Evolutionary conservation across 352 stramenopile species (phyloP).

Genomic region (Globisporangium iwayamae): DNA sequence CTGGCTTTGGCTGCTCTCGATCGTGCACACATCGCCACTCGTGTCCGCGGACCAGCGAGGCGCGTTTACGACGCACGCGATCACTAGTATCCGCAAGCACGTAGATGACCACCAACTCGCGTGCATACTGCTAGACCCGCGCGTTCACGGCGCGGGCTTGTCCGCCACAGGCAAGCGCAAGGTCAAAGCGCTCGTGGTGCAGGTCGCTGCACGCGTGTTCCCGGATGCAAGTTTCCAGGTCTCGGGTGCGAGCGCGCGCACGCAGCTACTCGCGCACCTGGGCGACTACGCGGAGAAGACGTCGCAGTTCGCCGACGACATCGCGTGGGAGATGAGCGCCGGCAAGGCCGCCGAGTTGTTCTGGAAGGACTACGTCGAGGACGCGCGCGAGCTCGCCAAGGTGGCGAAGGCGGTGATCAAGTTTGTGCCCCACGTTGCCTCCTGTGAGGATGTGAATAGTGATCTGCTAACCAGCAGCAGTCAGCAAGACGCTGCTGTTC

Average conservation of each 20-base stretch:
- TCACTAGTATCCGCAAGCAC: conserved; percentile 14
- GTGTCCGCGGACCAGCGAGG: conserved; percentile 17
- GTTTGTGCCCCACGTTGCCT: conserved; percentile 16
- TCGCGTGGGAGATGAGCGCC: conserved; percentile 49
- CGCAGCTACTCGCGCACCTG: conserved; percentile 33
- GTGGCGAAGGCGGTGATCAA: conserved; percentile 33
- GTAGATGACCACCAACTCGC: conserved; percentile 36
- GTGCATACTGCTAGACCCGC: conserved; percentile 45
- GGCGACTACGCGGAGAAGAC: conserved; percentile 34
- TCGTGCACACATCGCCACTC: conserved; percentile 14
- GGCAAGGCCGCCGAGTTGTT: conserved; percentile 35
- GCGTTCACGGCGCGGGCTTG: conserved; percentile 33
- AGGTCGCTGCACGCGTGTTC: conserved; percentile 28
- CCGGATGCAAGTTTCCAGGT: conserved; percentile 18
- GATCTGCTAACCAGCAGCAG: neutral
- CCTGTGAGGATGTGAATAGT: neutral
- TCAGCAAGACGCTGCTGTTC: neutral
- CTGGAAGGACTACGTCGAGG: conserved; percentile 46
- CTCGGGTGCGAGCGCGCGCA: conserved; percentile 11
- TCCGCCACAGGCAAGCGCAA: conserved; percentile 38
- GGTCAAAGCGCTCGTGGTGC: conserved; percentile 41
- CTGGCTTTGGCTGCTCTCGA: conserved; percentile 42
- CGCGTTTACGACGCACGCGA: conserved; percentile 7
- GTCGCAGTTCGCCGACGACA: conserved; percentile 32
- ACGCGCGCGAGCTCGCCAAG: conserved; percentile 35